Evolutionary conservation across 2,329 filamentous ascomycete species (phyloP).

Genomic region (Fusarium brachygibbosum): DNA sequence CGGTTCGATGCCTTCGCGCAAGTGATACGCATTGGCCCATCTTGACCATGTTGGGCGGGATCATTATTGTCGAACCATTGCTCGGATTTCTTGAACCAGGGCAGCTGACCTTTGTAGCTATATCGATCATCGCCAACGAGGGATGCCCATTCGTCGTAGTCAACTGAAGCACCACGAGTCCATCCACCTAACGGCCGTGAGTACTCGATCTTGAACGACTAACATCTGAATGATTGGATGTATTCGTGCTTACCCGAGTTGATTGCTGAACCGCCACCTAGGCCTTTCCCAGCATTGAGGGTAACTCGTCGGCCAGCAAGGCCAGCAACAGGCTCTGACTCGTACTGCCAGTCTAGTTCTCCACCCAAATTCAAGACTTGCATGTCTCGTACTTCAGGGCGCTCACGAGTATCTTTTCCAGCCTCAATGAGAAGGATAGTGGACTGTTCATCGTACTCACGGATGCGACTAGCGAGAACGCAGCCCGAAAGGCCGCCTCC

Average conservation of each 20-base stretch:
- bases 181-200: conserved; percentile 50
- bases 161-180: conserved; percentile 58
- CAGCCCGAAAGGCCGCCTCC: conserved; percentile 53
- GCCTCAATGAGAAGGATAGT: conserved; percentile 58
- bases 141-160: conserved; percentile 61
- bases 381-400: conserved; percentile 37
- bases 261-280: conserved; percentile 58
- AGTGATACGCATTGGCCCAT: conserved; percentile 54
- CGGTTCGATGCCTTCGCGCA: conserved; percentile 52
- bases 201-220: rapidly evolving
- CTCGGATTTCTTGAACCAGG: conserved; percentile 61
- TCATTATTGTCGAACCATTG: conserved; percentile 49
- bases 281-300: conserved; percentile 54
- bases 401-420: conserved; percentile 48
- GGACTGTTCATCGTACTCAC: conserved; percentile 30
- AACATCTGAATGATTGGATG: rapidly evolving
- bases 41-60: conserved; percentile 55
- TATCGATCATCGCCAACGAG: conserved; percentile 57
- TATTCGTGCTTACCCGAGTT: conserved; percentile 52
- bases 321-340: conserved; percentile 50
- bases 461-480: conserved; percentile 52
- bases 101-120: conserved; percentile 60
- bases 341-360: conserved; percentile 55
- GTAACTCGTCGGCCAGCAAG: conserved; percentile 45
- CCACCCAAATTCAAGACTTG: conserved; percentile 48